Conservation (phyloP, 768 basidiomycete genomes). For the Leccinum sublutescens region DNA sequence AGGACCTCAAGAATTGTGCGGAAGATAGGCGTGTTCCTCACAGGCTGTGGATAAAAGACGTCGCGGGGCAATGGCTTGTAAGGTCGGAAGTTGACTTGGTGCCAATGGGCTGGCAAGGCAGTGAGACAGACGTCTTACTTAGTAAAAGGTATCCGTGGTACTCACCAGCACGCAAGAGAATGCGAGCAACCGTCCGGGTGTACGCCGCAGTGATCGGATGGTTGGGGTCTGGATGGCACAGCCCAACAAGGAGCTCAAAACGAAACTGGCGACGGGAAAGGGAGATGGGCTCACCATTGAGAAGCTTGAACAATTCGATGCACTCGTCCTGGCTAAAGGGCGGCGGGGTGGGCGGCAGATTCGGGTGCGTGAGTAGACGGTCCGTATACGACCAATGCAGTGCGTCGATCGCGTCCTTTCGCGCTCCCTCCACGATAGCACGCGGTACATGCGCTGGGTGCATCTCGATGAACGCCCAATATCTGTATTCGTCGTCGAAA, state of each 20-base stretch:
- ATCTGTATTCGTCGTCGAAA: conserved; percentile 73
- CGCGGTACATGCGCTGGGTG: conserved; percentile 67
- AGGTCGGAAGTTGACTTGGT: conserved; percentile 68
- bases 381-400: conserved; percentile 84
- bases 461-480: conserved; percentile 78
- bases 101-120: conserved; percentile 52
- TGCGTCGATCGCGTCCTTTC: conserved; percentile 68
- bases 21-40: conserved; percentile 38
- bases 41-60: conserved; percentile 30
- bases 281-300: conserved; percentile 35
- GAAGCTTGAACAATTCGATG: conserved; percentile 63
- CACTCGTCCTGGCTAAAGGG: conserved; percentile 79
- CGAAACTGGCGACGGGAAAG: not conserved
- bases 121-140: conserved; percentile 2
- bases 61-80: conserved; percentile 64
- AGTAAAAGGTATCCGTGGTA: not conserved
- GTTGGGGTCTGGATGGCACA: conserved; percentile 15
- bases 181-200: conserved; percentile 65
- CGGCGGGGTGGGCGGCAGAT: conserved; percentile 43
- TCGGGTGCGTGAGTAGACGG: conserved; percentile 62
- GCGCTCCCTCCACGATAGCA: conserved; percentile 53
- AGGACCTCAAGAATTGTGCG: conserved; percentile 57
- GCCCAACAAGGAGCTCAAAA: not conserved
- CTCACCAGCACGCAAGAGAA: conserved; percentile 67
- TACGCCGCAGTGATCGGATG: conserved; percentile 40